These are phyloP conservation scores for Xylariaceae sp. DNA, from an alignment of 2,329 filamentous ascomycete genomes.

Conservation along the genomic window DNA sequence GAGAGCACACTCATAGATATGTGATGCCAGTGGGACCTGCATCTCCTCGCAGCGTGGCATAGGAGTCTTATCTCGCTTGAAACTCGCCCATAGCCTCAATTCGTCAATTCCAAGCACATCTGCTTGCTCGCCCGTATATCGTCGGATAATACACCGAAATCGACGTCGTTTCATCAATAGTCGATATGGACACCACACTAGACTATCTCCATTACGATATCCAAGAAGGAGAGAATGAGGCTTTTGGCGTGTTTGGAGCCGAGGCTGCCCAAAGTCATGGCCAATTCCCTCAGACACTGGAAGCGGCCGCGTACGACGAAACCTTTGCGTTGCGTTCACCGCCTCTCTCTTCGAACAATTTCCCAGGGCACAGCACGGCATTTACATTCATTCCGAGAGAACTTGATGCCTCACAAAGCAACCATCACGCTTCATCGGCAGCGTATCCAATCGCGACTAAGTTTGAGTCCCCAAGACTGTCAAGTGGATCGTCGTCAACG, in stretches of 20 bases:
- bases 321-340: constrained; percentile 14
- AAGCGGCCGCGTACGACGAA: constrained; percentile 8
- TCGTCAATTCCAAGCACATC: no score
- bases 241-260: constrained; percentile 18
- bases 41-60: no score
- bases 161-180: no score
- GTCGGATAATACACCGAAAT: no score
- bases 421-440: constrained; percentile 9
- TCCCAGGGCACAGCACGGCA: constrained; percentile 2
- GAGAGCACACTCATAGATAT: no score
- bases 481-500: constrained; percentile 28
- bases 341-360: constrained; percentile 8
- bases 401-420: constrained; percentile 10
- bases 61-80: no score
- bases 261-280: neutral
- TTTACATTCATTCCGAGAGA: constrained; percentile 11
- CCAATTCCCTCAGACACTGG: no score
- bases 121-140: no score
- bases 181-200: constrained; percentile 24
- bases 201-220: constrained; percentile 22
- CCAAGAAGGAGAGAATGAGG: constrained; percentile 19
- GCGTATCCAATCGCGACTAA: constrained; percentile 15
- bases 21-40: no score
- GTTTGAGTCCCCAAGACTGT: constrained; percentile 22
- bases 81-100: no score